Percentiles rank a stretch among this genome's conserved stretches.
phyloP scores from a whole-genome alignment of 352 stramenopile species.

The Phytophthora uliginosa region DNA sequence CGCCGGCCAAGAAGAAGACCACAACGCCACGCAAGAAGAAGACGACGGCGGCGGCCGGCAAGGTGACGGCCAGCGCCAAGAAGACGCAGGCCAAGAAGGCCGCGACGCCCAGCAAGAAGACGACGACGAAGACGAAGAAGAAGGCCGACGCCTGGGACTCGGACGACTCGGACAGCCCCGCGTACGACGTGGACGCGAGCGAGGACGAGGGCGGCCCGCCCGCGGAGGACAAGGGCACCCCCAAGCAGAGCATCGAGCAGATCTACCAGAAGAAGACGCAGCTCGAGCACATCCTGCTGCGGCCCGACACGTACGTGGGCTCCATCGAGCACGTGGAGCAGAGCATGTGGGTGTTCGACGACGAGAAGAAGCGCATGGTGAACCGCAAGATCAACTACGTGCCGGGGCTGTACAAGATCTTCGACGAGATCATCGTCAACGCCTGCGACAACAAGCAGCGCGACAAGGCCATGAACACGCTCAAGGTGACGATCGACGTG shows the following conservation, averaged over 20 bases:
- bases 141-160: slow-evolving; percentile 42
- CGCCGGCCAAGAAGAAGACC: slow-evolving; percentile 34
- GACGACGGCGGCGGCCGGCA: slow-evolving; percentile 34
- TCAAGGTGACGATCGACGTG: slow-evolving; percentile 96
- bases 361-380: slow-evolving; percentile 92
- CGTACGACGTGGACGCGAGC: slow-evolving; percentile 48
- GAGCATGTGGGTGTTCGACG: slow-evolving; percentile 94
- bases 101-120: slow-evolving; percentile 38
- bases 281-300: slow-evolving; percentile 98
- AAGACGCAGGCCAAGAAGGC: slow-evolving; percentile 48
- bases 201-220: slow-evolving; percentile 36
- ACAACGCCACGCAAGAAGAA: slow-evolving; percentile 40
- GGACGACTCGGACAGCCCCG: slow-evolving; percentile 35
- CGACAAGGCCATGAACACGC: slow-evolving; percentile 95
- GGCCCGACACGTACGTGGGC: slow-evolving; percentile 98
- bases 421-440: slow-evolving; percentile 99
- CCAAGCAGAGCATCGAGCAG: slow-evolving; percentile 86
- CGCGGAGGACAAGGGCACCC: slow-evolving; percentile 23
- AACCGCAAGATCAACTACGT: slow-evolving; percentile 96
- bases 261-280: slow-evolving; percentile 99
- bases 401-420: slow-evolving; percentile 98
- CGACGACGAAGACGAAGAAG: slow-evolving; percentile 58
- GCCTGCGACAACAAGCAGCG: slow-evolving; percentile 99
- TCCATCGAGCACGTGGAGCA: slow-evolving; percentile 95
- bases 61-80: slow-evolving; percentile 33